A percentile compares a stretch with the other conserved stretches of the same genome.
phyloP scores from a whole-genome alignment of 495 filamentous ascomycete genomes.

The Platismatia glauca region DNA sequence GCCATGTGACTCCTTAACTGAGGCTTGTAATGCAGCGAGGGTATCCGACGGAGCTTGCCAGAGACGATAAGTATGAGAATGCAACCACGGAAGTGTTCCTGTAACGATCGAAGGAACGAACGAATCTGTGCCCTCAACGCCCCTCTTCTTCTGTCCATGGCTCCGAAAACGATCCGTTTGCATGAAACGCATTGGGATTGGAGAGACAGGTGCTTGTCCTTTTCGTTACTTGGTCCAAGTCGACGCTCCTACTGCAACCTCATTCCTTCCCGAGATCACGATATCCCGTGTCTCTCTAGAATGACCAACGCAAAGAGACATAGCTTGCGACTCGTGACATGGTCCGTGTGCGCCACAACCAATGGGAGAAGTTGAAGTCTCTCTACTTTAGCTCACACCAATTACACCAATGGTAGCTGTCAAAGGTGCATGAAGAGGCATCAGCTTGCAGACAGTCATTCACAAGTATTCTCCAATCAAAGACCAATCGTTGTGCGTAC shows the following conservation, averaged over 20 bases:
- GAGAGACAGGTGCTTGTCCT: not conserved
- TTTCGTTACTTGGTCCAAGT: not conserved
- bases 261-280: not conserved
- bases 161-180: not conserved
- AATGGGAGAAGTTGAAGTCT: not conserved
- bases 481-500: not conserved
- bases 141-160: not conserved
- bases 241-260: not conserved
- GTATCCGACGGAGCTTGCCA: not conserved
- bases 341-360: not conserved
- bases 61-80: not conserved
- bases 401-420: not conserved
- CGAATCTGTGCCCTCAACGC: not conserved
- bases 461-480: not conserved
- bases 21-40: not conserved
- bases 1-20: not conserved
- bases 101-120: not conserved
- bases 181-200: not conserved
- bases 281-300: not conserved
- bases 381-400: not conserved
- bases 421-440: not conserved
- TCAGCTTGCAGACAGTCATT: not conserved
- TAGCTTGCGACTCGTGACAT: not conserved
- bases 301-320: not conserved
- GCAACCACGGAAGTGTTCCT: not conserved